Base-by-base conservation (phyloP, 2,329 filamentous ascomycete genomes). In the Botrytis fabae region DNA sequence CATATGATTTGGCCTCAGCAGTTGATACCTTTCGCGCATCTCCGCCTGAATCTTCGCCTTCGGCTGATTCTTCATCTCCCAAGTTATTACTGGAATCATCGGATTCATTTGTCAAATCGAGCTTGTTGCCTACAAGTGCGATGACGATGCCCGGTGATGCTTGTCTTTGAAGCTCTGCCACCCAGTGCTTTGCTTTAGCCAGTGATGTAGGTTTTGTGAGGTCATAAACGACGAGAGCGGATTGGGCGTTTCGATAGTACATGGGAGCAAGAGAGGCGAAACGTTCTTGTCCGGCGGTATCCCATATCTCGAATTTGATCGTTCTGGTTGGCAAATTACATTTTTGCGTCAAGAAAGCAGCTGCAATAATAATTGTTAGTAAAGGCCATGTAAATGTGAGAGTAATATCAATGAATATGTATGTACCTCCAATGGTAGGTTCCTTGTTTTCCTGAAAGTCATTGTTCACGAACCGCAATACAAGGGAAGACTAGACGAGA, bases 371-470 rank as follows among this genome's bases (percentile, higher is more conserved):
- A 28, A 57, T 12, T 32, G 42, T 70, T 64, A 73, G 71, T 54
- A 48, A n/a, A 48, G 25, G 20, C 1, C 32, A 28, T 63, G 46
- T 59, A 32, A 38, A 32, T 25, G 22, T 62, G 35, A 16, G n/a
- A 59, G 59, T 14, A 46, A 16, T 7, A 35, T 25, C 60, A 70
- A 70, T 57, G 40, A 62, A 42, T 54, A 63, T 64, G 16, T 59
- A 54, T 88, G 77, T 88, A 97, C 94, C 94, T 87, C 96, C 96
- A 84, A 99, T 99, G 77, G 96, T 99, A 75, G 96, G 96, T 83
- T 99, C 96, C 87, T 98, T 98, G 85, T 98, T 98, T 85, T 98
- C 96, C 86, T 99, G 96, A 81, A 99, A 99, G 84, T 98, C 95
- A 85, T 99, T 96, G 88, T 98, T 98, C 82, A 99, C 96, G 84